Percentiles rank a stretch among this genome's conserved stretches.
Conservation (phyloP, 2,329 filamentous ascomycete species). For the Chalaropsis ovoidea region DNA sequence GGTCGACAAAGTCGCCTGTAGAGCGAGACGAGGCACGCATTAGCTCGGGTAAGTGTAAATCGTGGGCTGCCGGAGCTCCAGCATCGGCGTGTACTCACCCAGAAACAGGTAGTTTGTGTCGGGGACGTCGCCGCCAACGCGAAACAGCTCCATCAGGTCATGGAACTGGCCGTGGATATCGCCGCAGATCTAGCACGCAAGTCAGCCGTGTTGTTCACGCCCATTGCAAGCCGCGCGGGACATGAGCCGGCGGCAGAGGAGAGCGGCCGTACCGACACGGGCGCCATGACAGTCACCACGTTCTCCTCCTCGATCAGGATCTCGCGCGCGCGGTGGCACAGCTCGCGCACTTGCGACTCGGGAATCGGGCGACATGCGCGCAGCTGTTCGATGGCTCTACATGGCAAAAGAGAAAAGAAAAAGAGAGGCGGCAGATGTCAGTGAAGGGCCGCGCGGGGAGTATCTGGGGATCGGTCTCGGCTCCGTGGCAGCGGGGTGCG, state of each 20-base stretch:
- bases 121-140: conserved; percentile 84
- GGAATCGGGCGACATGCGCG: conserved; percentile 94
- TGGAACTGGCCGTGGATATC: conserved; percentile 97
- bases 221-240: conserved; percentile 11
- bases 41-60: conserved; percentile 23
- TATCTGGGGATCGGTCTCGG: neutral
- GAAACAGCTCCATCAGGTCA: conserved; percentile 91
- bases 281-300: conserved; percentile 87
- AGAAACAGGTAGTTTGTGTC: conserved; percentile 97
- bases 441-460: neutral
- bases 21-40: neutral
- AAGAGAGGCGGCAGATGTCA: conserved; percentile 9
- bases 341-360: conserved; percentile 85
- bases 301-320: conserved; percentile 96
- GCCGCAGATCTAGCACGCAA: conserved; percentile 62
- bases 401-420: neutral
- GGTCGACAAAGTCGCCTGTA: conserved; percentile 87
- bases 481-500: neutral
- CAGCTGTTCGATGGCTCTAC: conserved; percentile 84
- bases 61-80: neutral
- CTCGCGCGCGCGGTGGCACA: conserved; percentile 95
- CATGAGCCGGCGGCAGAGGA: neutral
- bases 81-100: conserved; percentile 43
- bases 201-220: neutral
- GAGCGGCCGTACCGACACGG: conserved; percentile 61